A percentile compares a stretch with the other conserved stretches of the same genome.
phyloP scores from a whole-genome alignment of 2,329 filamentous ascomycete genomes.

The Tolypocladium amazonense region DNA sequence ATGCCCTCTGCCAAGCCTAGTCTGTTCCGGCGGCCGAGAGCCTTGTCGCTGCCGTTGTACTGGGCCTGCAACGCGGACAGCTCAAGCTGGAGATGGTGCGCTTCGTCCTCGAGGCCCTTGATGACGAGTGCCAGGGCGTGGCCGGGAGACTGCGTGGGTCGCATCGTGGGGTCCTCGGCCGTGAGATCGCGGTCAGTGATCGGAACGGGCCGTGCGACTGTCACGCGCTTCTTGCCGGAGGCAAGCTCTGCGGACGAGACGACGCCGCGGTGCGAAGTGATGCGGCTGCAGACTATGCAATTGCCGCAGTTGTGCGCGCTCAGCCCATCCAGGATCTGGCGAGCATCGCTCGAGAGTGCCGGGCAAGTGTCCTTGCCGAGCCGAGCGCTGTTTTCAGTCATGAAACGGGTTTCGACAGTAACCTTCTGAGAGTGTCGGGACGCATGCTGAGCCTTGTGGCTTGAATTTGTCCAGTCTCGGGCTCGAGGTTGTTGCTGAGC shows the following conservation, averaged over 20 bases:
- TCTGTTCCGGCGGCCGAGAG: constrained; percentile 54
- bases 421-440: constrained; percentile 16
- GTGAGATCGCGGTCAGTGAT: constrained; percentile 49
- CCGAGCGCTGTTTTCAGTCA: constrained; percentile 12
- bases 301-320: constrained; percentile 45
- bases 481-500: constrained; percentile 4
- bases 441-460: constrained; percentile 13
- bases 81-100: constrained; percentile 62
- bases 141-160: constrained; percentile 58
- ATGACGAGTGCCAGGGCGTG: constrained; percentile 72
- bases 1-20: constrained; percentile 51
- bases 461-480: constrained; percentile 10
- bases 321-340: constrained; percentile 40
- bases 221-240: constrained; percentile 46
- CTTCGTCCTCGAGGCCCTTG: constrained; percentile 71
- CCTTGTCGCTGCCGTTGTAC: constrained; percentile 58
- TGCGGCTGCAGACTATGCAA: constrained; percentile 47
- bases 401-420: constrained; percentile 11
- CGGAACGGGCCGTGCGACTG: constrained; percentile 53
- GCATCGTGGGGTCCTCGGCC: constrained; percentile 44
- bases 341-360: constrained; percentile 40
- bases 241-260: constrained; percentile 26
- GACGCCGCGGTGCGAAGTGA: constrained; percentile 32
- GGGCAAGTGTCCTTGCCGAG: constrained; percentile 24
- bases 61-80: constrained; percentile 49